Conservation (phyloP, 257 asterid genomes). For the Solanum raphanifolium region DNA sequence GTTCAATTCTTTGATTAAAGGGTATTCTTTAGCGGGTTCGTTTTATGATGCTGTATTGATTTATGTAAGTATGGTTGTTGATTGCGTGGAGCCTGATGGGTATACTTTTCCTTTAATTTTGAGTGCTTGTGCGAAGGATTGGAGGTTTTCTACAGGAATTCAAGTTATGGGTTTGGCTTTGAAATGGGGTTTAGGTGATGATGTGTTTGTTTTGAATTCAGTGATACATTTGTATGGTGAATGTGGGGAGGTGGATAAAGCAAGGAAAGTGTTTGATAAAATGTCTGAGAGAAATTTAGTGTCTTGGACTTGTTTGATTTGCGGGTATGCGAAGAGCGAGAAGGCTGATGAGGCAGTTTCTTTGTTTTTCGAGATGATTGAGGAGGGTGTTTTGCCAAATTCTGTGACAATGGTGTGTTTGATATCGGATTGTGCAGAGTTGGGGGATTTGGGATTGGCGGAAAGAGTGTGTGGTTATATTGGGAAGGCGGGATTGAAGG, state of each 20-base stretch:
- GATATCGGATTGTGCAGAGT: slow-evolving; percentile 40
- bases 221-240: slow-evolving; percentile 35
- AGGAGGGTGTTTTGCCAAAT: slow-evolving; percentile 32
- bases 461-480: slow-evolving; percentile 22
- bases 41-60: slow-evolving; percentile 18
- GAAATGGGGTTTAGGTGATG: slow-evolving; percentile 28
- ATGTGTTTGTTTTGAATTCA: slow-evolving; percentile 33
- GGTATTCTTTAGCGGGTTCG: slow-evolving; percentile 20
- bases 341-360: slow-evolving; percentile 31
- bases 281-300: slow-evolving; percentile 43
- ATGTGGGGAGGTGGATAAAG: slow-evolving; percentile 37
- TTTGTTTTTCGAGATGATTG: slow-evolving; percentile 41
- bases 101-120: slow-evolving; percentile 47
- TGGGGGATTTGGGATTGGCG: slow-evolving; percentile 30
- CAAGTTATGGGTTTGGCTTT: slow-evolving; percentile 30
- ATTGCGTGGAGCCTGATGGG: slow-evolving; percentile 30
- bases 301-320: slow-evolving; percentile 52
- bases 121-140: slow-evolving; percentile 36
- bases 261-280: slow-evolving; percentile 41
- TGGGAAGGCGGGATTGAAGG: slow-evolving; percentile 12
- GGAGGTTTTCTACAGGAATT: slow-evolving; percentile 23
- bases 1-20: slow-evolving; percentile 38
- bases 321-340: slow-evolving; percentile 30
- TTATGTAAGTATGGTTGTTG: slow-evolving; percentile 25
- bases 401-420: slow-evolving; percentile 28